Conservation (phyloP, 2,329 filamentous ascomycete species). For the Aspergillus calidoustus region DNA sequence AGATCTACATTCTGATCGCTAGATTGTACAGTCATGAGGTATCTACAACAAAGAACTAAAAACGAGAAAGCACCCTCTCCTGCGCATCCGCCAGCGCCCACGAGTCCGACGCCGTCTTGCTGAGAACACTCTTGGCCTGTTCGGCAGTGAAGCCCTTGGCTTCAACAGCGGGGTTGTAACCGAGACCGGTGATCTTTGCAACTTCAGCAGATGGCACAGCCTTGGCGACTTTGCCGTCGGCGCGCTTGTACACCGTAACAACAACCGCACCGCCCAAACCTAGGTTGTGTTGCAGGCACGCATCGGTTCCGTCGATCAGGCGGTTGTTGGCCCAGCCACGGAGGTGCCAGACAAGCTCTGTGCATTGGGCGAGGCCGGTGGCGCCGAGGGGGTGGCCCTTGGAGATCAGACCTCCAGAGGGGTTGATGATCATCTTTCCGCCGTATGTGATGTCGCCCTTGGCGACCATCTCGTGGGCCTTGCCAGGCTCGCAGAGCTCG, state of each 20-base stretch:
- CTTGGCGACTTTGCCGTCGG: conserved; percentile 71
- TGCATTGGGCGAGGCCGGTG: conserved; percentile 92
- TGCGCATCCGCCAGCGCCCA: conserved; percentile 80
- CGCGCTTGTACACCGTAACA: conserved; percentile 84
- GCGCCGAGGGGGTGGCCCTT: conserved; percentile 96
- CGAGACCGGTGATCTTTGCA: conserved; percentile 69
- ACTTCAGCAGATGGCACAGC: conserved; percentile 67
- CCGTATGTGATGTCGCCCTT: conserved; percentile 91
- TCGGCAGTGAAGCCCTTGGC: conserved; percentile 84
- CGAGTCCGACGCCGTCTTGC: conserved; percentile 69
- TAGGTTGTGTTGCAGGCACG: conserved; percentile 88
- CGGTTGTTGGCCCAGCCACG: conserved; percentile 96
- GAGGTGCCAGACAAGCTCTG: conserved; percentile 93
- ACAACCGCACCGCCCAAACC: conserved; percentile 90
- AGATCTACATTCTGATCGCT: conserved; percentile 6
- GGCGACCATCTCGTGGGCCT: conserved; percentile 89
- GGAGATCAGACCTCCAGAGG: conserved; percentile 90
- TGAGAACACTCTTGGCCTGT: conserved; percentile 71
- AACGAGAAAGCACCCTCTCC: conserved; percentile 73
- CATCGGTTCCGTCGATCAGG: conserved; percentile 67
- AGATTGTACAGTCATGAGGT: conserved; percentile 9
- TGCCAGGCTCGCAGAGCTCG: conserved; percentile 76
- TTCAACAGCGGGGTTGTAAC: conserved; percentile 90
- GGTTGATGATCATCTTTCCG: conserved; percentile 81
- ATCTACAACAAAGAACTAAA: conserved; percentile 42